These are phyloP conservation scores for Plasmodium billcollinsi DNA, from an alignment of 169 alveolate genomes.

Conservation along the genomic window DNA sequence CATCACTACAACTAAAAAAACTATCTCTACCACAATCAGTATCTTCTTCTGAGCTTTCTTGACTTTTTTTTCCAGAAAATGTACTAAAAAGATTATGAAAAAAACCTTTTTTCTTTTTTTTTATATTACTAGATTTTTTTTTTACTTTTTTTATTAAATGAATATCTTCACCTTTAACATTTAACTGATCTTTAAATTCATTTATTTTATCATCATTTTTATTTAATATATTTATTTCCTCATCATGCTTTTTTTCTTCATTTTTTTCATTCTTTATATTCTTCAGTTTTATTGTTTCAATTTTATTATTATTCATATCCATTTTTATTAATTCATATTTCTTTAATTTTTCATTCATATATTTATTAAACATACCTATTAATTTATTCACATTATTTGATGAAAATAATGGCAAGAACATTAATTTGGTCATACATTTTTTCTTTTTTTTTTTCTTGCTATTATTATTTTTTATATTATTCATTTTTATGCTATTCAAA, in stretches of 20 bases:
- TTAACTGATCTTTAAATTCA: background rate
- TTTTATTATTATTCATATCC: background rate
- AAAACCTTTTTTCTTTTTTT: conserved; percentile 3
- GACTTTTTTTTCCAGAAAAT: conserved; percentile 6
- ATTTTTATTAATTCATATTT: background rate
- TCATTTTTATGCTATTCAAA: background rate
- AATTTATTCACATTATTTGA: conserved; percentile 25
- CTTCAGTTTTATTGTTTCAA: background rate
- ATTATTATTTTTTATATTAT: too few relatives aligned
- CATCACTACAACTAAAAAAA: conserved; percentile 68
- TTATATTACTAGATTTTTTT: background rate
- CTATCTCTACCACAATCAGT: conserved; percentile 66
- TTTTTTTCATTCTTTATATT: background rate
- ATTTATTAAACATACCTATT: conserved; percentile 32
- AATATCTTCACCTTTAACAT: conserved; percentile 11
- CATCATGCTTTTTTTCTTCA: background rate
- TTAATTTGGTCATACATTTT: conserved; percentile 31
- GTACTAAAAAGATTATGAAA: conserved; percentile 27
- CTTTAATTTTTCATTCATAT: conserved; percentile 14
- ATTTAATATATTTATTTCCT: conserved; percentile 1
- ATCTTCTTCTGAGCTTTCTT: conserved; percentile 58
- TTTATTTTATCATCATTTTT: conserved; percentile 6
- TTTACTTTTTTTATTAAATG: background rate
- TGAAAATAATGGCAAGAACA: conserved; percentile 49
- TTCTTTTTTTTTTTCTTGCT: background rate